Evolutionary conservation across 2,329 filamentous ascomycete genomes (phyloP), one percentile per base, ranked within the genome.

Genomic region (Hypomyces rosellus): DNA sequence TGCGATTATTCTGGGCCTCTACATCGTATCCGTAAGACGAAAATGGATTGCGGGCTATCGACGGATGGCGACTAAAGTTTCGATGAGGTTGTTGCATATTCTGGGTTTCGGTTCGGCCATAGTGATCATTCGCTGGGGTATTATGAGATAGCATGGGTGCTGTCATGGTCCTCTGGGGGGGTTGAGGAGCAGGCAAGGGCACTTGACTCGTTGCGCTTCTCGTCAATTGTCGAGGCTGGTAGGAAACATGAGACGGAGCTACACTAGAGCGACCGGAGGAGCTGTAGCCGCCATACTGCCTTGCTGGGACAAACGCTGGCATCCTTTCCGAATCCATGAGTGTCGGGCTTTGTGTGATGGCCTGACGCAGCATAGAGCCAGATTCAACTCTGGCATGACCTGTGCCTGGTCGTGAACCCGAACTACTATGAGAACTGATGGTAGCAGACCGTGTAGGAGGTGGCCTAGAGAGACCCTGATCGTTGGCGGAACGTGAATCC

Each of bases 81-180:
- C 45, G 50, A 36, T 41, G 45, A 6, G 46, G 33, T 14, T 25
- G 50, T n/a, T 41, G 47, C 16, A 36, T 63, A 42, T 58, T 61
- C 14, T 63, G 54, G 15, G 59, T 63, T 16, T 60, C 65, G 25
- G 61, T 55, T 25, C 63, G 61, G 18, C 61, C 50, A 30, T 56
- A 56, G 48, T 60, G 65, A 34, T 38, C 36, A 18, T 42, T 42
- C 7, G 37, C 59, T 38, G 58, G 57, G 37, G 58, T 60, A 40
- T 65, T 60, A 41, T 65, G 60, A 25, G 60, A 57, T 13, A 67
- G 65, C 48, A 69, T 57, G 4, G 72, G 71, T 4, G 69, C 71
- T 18, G 74, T 76, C 68, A 76, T 69, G 49, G 71, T 75, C 46
- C 75, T 67, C 54, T 69, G 68, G 1, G 71, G 71, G 25, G 68